A percentile compares a stretch with the other conserved stretches of the same genome.
These are phyloP conservation scores for Thalassiosira hispida DNA, from an alignment of 352 stramenopile genomes.

Conservation along the genomic window DNA sequence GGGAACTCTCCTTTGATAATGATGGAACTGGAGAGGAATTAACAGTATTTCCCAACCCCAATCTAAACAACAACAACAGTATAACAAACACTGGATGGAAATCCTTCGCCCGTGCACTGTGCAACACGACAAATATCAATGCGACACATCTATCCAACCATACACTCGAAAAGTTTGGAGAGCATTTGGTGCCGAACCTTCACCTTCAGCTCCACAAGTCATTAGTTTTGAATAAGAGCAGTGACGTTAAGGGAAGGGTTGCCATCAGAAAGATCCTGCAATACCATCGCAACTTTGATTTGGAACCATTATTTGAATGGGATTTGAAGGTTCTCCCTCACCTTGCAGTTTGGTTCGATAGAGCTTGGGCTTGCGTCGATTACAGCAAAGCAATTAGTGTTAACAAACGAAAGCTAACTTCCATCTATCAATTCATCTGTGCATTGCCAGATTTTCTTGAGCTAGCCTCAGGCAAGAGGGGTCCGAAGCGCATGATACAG, in stretches of 20 bases:
- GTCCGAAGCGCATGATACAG: no score
- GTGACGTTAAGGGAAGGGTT: neutral
- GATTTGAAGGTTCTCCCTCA: neutral
- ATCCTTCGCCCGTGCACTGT: constrained; percentile 3
- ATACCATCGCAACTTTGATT: neutral
- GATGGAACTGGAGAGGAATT: neutral
- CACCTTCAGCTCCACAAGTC: neutral
- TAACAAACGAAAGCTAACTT: neutral
- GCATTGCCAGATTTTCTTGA: no score
- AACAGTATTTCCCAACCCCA: neutral
- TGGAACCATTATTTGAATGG: neutral
- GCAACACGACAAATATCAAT: constrained; percentile 8
- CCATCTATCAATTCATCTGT: neutral
- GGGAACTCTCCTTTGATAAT: no score
- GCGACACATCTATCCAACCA: constrained; percentile 19
- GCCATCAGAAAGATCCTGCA: neutral
- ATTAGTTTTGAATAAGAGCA: neutral
- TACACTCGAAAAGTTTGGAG: neutral
- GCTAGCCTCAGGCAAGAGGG: no score
- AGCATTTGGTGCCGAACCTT: neutral
- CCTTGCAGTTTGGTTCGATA: neutral
- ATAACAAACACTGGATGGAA: neutral
- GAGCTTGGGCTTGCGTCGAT: neutral
- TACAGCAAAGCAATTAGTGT: neutral
- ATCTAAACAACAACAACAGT: neutral